Conservation (phyloP, 1,284 basidiomycete species). For the Pholiota adiposa region DNA sequence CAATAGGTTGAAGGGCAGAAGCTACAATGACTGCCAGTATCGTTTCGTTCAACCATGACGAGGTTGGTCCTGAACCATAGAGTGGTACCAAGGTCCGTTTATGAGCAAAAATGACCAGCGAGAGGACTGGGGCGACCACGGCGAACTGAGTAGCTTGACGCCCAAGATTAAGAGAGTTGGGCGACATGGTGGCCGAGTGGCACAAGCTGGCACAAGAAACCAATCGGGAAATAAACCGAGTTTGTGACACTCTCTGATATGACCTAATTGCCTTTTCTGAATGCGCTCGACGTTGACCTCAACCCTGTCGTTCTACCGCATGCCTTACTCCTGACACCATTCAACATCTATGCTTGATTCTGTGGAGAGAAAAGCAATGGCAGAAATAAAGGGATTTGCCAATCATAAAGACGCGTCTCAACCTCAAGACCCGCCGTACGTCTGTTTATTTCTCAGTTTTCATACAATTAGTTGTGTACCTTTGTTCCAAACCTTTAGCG, state of each 20-base stretch:
- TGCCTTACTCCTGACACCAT: neutral
- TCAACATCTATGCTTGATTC: neutral
- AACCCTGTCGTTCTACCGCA: neutral
- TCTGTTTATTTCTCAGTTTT: neutral
- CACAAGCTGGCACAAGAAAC: neutral
- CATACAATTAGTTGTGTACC: neutral
- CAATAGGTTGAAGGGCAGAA: constrained; percentile 36
- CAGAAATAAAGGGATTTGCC: neutral
- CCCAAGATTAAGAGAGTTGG: neutral
- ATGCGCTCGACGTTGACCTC: neutral
- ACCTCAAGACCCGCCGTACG: neutral
- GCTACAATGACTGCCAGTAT: constrained; percentile 40
- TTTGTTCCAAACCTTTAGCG: neutral
- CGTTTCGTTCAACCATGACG: constrained; percentile 48
- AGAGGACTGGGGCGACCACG: constrained; percentile 38
- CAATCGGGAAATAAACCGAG: neutral
- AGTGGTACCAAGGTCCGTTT: constrained; percentile 58
- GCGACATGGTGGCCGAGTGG: neutral
- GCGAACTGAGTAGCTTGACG: neutral
- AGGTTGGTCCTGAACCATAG: constrained; percentile 58
- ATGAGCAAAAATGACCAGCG: constrained; percentile 57
- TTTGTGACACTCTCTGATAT: neutral
- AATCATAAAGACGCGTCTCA: neutral
- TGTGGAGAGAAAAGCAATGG: neutral
- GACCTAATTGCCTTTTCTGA: constrained; percentile 1